Percentiles rank a stretch among this genome's conserved stretches.
phyloP scores from a whole-genome alignment of 768 basidiomycete species.

The Pholiota molesta region DNA sequence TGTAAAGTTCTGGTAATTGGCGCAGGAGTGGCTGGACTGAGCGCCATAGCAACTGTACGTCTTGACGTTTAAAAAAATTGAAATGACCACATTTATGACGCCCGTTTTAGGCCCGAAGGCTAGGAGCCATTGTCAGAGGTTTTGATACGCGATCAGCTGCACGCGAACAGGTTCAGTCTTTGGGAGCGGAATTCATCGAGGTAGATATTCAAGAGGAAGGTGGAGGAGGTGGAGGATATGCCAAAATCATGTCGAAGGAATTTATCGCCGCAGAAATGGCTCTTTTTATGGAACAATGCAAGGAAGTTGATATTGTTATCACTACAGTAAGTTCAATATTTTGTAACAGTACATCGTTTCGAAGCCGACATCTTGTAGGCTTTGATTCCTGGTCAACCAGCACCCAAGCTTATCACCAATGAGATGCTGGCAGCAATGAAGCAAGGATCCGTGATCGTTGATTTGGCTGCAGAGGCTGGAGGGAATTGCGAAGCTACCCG shows the following conservation, averaged over 20 bases:
- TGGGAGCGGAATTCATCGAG: conserved; percentile 90
- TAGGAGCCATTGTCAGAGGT: conserved; percentile 87
- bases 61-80: background rate
- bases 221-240: conserved; percentile 82
- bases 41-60: conserved; percentile 81
- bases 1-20: conserved; percentile 88
- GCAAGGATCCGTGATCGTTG: conserved; percentile 87
- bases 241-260: conserved; percentile 89
- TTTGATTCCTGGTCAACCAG: conserved; percentile 84
- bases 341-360: background rate
- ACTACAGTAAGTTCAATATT: conserved; percentile 61
- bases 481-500: conserved; percentile 85
- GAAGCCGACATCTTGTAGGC: conserved; percentile 45
- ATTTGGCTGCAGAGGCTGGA: conserved; percentile 87
- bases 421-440: conserved; percentile 94
- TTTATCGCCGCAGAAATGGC: conserved; percentile 90
- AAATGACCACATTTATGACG: background rate
- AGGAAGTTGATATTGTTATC: conserved; percentile 87
- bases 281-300: conserved; percentile 85
- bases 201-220: conserved; percentile 82
- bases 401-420: conserved; percentile 81
- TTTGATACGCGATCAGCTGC: conserved; percentile 88
- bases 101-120: conserved; percentile 62
- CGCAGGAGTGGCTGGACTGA: conserved; percentile 87
- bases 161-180: conserved; percentile 87